phyloP scores from a whole-genome alignment of 805 yeast species.

The Teunomyces aglyptinius region DNA sequence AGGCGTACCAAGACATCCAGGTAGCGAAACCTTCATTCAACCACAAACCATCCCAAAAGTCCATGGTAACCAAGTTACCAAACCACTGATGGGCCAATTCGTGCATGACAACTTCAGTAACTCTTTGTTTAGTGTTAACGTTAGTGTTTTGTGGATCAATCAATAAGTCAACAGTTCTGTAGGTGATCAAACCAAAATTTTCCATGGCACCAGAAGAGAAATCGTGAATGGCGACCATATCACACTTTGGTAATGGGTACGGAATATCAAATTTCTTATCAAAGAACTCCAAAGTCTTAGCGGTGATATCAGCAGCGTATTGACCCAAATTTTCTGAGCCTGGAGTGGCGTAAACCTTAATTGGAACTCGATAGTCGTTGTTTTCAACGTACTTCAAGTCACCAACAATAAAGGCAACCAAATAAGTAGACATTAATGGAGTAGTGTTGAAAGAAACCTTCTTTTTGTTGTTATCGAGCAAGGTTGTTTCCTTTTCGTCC shows the following conservation, averaged over 20 bases:
- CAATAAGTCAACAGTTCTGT: constrained; percentile 71
- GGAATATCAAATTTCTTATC: constrained; percentile 71
- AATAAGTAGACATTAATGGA: constrained; percentile 80
- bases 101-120: constrained; percentile 83
- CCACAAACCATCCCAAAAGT: constrained; percentile 91
- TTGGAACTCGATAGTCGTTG: constrained; percentile 66
- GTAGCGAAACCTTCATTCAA: constrained; percentile 88
- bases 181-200: constrained; percentile 78
- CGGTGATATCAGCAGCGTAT: constrained; percentile 72
- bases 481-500: constrained; percentile 55
- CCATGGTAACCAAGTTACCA: constrained; percentile 88
- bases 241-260: constrained; percentile 78
- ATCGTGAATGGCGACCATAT: constrained; percentile 79
- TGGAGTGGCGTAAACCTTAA: constrained; percentile 77
- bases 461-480: constrained; percentile 45
- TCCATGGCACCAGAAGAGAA: constrained; percentile 91
- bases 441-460: constrained; percentile 67
- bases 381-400: constrained; percentile 73
- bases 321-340: constrained; percentile 71
- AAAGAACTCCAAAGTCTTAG: constrained; percentile 70
- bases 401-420: constrained; percentile 81
- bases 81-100: constrained; percentile 93
- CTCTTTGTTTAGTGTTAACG: constrained; percentile 63
- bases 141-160: constrained; percentile 71
- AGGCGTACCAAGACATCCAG: constrained; percentile 87